These are phyloP conservation scores for Plectosphaerella cucumerina DNA, from an alignment of 2,329 filamentous ascomycete genomes.

Conservation along the genomic window DNA sequence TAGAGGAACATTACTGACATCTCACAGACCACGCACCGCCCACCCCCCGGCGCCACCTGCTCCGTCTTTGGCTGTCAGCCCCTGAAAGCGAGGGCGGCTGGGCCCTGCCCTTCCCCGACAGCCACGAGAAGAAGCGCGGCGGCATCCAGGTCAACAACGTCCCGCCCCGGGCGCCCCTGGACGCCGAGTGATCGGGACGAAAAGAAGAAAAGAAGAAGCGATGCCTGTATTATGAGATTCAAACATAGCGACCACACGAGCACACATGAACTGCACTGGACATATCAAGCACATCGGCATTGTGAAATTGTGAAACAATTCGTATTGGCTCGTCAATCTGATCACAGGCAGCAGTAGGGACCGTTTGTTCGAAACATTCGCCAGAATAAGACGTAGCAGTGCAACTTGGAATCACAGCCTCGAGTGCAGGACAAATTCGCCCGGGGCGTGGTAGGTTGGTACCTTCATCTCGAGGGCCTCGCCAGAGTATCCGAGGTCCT, in stretches of 20 bases:
- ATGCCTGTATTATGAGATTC: background rate
- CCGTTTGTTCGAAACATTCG: background rate
- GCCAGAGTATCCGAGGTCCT: conserved; percentile 72
- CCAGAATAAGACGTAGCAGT: no score
- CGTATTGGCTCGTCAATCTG: no score
- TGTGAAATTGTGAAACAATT: no score
- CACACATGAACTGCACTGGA: no score
- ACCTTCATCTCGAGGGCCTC: conserved; percentile 74
- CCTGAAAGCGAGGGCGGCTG: conserved; percentile 81
- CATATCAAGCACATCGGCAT: no score
- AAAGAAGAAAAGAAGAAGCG: background rate
- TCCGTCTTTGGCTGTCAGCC: conserved; percentile 80
- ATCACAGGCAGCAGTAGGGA: no score
- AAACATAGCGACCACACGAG: no score
- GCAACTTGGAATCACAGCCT: conserved; percentile 29
- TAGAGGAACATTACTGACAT: background rate
- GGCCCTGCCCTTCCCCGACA: conserved; percentile 79
- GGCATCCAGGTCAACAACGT: conserved; percentile 85
- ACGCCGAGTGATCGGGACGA: conserved; percentile 59
- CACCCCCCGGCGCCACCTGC: conserved; percentile 68
- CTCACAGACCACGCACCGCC: conserved; percentile 53
- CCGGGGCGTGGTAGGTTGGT: conserved; percentile 56
- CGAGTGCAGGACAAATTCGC: conserved; percentile 34
- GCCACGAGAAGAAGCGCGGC: conserved; percentile 77
- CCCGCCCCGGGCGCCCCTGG: conserved; percentile 67